phyloP scores from a whole-genome alignment of 2,329 filamentous ascomycete genomes.

The Thermothelomyces thermophilus region DNA sequence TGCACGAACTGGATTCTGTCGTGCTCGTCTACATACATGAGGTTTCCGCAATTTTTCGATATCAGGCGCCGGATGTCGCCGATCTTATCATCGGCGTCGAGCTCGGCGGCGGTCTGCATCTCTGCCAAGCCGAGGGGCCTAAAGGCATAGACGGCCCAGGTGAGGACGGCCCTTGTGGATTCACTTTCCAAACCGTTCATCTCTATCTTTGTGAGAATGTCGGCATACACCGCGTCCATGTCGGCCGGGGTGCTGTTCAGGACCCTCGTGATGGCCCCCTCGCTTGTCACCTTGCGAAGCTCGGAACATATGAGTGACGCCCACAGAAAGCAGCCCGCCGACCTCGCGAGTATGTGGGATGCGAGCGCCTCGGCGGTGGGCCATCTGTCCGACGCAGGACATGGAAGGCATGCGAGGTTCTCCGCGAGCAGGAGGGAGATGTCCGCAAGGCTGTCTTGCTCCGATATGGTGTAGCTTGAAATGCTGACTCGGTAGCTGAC shows the following conservation, averaged over 20 bases:
- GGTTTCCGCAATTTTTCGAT: constrained; percentile 24
- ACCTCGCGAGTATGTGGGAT: constrained; percentile 23
- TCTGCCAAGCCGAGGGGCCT: constrained; percentile 25
- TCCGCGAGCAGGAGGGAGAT: constrained; percentile 24
- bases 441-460: constrained; percentile 24
- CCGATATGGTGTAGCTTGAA: constrained; percentile 19
- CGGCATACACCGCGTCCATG: constrained; percentile 28
- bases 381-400: constrained; percentile 11
- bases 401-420: constrained; percentile 23
- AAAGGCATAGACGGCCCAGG: constrained; percentile 26
- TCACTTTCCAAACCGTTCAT: constrained; percentile 23
- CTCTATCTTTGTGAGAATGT: constrained; percentile 26
- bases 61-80: constrained; percentile 24
- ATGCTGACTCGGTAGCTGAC: constrained; percentile 14
- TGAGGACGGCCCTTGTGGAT: constrained; percentile 24
- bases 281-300: constrained; percentile 25
- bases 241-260: constrained; percentile 24
- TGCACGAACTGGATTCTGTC: constrained; percentile 27
- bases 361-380: constrained; percentile 12
- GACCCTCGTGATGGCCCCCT: constrained; percentile 22
- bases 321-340: constrained; percentile 30
- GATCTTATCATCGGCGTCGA: constrained; percentile 27
- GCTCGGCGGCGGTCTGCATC: constrained; percentile 24
- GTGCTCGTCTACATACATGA: constrained; percentile 26
- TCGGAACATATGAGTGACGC: constrained; percentile 26